phyloP scores from a whole-genome alignment of 2,329 filamentous ascomycete species.

The Apiospora arundinis region DNA sequence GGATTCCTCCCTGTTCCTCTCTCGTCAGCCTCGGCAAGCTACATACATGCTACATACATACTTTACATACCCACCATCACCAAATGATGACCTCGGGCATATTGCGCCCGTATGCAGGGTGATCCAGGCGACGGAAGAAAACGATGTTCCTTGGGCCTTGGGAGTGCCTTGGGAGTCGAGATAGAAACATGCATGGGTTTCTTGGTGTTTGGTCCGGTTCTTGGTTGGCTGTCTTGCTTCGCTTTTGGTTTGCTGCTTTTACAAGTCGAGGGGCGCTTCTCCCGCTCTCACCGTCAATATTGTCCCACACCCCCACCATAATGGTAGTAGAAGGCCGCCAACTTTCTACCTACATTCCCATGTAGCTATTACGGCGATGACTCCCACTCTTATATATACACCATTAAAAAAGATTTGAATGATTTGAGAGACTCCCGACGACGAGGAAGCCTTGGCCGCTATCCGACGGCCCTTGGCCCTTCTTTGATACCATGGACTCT shows the following conservation, averaged over 20 bases:
- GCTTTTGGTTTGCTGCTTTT: slow-evolving; percentile 1
- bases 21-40: slow-evolving; percentile 8
- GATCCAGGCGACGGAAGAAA: slow-evolving; percentile 18
- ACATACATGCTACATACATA: background rate
- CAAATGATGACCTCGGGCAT: background rate
- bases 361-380: slow-evolving; percentile 7
- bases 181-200: slow-evolving; percentile 9
- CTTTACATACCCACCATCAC: background rate
- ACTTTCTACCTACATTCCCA: slow-evolving; percentile 15
- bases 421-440: slow-evolving; percentile 4
- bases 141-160: background rate
- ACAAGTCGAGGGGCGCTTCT: slow-evolving; percentile 11
- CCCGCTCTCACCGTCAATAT: background rate
- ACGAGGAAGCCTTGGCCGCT: slow-evolving; percentile 22
- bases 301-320: slow-evolving; percentile 17
- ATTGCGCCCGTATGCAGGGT: slow-evolving; percentile 22
- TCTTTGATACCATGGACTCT: slow-evolving; percentile 52
- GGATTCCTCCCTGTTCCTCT: background rate
- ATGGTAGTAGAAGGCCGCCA: slow-evolving; percentile 1
- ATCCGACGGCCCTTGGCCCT: slow-evolving; percentile 18
- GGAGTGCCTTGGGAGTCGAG: slow-evolving; percentile 16
- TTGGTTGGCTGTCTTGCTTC: background rate
- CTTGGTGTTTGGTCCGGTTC: background rate
- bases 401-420: background rate
- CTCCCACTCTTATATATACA: slow-evolving; percentile 12